Evolutionary conservation across 345 rosid species (phyloP), one percentile per base, ranked within the genome.

Genomic region (Triadica sebifera): DNA sequence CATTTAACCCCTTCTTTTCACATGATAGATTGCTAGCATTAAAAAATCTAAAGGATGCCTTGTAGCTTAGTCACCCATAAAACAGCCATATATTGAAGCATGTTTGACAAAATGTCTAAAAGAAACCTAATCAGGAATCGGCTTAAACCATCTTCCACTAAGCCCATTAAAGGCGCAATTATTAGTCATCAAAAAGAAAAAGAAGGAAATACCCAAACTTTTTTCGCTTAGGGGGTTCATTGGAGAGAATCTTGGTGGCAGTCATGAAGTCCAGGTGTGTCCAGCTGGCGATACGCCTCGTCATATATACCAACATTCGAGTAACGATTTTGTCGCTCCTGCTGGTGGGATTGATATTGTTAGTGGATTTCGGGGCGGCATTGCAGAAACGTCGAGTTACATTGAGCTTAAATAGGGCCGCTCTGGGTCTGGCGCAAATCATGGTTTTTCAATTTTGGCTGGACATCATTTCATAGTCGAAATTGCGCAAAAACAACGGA

Each of bases 171-270:
- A 20, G n/a, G 45, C 59, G 38, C 72, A 49, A 41, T 13, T 53
- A 55, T 16, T 65, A 58, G 41, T 4, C 20, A 29, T 65, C 20
- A 11, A 51, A 24, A 67, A 65, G 17, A 39, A 66, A 52, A 57
- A 10, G 29, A 29, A 65, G 13, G 17, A 24, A 73, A 59, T 90
- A 95, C 98, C 98, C 99, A 56, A 93, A 91, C 74, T 90, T 85
- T 78, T 85, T 89, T 70, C 84, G 85, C 77, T 85, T 91, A 1
- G 93, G 86, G 24, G 89, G 83, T n/a, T 77, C 82, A 66, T 86
- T 78, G 86, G 91, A 91, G 77, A 95, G 83, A 49, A 95, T 91
- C 81, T 89, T 85, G 52, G 97, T 79, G 34, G 99, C 97, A 11
- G 89, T 87, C 73, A 65, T 79, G 87, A 93, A 91, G 79, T 95